Evolutionary conservation across 202 grass and related monocot species (phyloP).

Genomic region (Dendrocalamus latiflorus): DNA sequence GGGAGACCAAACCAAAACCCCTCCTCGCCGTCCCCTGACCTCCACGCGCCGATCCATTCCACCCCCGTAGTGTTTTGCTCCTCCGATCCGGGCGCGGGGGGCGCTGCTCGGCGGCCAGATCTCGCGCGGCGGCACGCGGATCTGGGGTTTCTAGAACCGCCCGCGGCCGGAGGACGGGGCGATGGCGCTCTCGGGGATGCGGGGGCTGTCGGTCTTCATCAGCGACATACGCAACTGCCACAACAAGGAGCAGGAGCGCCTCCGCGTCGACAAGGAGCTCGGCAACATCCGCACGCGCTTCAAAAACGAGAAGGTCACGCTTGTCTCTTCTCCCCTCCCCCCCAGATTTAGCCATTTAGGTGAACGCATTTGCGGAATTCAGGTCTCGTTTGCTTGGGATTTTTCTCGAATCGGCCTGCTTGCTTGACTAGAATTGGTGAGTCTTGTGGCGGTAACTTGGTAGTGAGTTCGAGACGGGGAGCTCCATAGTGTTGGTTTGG

Average conservation of each 20-base stretch:
- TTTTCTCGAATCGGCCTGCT: slow-evolving; percentile 7
- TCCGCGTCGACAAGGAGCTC: slow-evolving; percentile 99
- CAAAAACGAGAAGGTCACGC: slow-evolving; percentile 84
- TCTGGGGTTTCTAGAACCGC: slow-evolving; percentile 30
- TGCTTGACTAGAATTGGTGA: background rate
- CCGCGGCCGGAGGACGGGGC: background rate
- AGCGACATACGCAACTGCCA: slow-evolving; percentile 98
- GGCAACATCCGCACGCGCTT: slow-evolving; percentile 92
- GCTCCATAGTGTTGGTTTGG: background rate
- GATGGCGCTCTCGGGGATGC: slow-evolving; percentile 98
- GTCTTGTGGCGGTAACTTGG: background rate
- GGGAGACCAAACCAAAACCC: too few relatives aligned
- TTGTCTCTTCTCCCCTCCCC: background rate
- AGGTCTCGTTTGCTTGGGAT: background rate
- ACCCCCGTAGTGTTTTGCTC: background rate
- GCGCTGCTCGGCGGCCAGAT: slow-evolving; percentile 46
- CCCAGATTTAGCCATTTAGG: too few relatives aligned
- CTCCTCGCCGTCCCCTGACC: background rate
- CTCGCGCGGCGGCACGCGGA: slow-evolving; percentile 39
- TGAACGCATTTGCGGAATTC: slow-evolving; percentile 29
- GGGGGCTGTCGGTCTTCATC: slow-evolving; percentile 98
- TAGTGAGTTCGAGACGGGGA: background rate
- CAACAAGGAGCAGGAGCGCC: slow-evolving; percentile 99
- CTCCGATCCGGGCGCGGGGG: too few relatives aligned
- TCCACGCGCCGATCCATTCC: slow-evolving; percentile 1